Conservation (phyloP, 768 basidiomycete species). For the Mycena belliarum region DNA sequence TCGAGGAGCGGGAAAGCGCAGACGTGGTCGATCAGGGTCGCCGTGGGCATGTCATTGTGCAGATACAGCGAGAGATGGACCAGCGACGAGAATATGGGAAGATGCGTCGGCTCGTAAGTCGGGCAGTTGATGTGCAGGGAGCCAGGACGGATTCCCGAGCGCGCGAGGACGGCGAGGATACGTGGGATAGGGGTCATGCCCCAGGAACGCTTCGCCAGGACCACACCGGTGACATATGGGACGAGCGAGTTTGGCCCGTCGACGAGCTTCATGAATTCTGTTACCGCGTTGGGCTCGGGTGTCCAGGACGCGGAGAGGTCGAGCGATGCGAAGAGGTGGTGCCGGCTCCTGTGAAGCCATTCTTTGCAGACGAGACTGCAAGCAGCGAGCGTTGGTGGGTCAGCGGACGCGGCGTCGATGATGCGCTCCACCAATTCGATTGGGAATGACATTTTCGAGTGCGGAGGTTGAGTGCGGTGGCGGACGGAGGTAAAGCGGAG, state of each 20-base stretch:
- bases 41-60: slow-evolving; percentile 11
- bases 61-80: slow-evolving; percentile 3
- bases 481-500: no score
- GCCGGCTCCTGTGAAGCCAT: slow-evolving; percentile 21
- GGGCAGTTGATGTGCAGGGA: slow-evolving; percentile 14
- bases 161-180: slow-evolving; percentile 5
- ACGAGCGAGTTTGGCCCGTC: background rate
- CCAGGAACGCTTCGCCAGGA: slow-evolving; percentile 11
- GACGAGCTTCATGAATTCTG: slow-evolving; percentile 3
- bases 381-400: slow-evolving; percentile 6
- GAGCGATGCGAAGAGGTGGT: slow-evolving; percentile 23
- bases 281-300: slow-evolving; percentile 13
- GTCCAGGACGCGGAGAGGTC: slow-evolving; percentile 18
- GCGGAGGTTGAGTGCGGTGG: background rate
- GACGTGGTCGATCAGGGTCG: slow-evolving; percentile 9
- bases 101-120: slow-evolving; percentile 11
- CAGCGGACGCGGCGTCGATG: slow-evolving; percentile 17
- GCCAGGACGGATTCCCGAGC: slow-evolving; percentile 1
- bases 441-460: background rate
- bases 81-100: slow-evolving; percentile 8
- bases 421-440: slow-evolving; percentile 18
- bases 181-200: slow-evolving; percentile 12
- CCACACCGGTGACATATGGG: slow-evolving; percentile 2
- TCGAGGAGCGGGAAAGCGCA: slow-evolving; percentile 8
- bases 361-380: slow-evolving; percentile 23